Percentiles rank a stretch among this genome's conserved stretches.
These are phyloP conservation scores for Alternaria triticimaculans DNA, from an alignment of 2,329 filamentous ascomycete genomes.

Conservation along the genomic window DNA sequence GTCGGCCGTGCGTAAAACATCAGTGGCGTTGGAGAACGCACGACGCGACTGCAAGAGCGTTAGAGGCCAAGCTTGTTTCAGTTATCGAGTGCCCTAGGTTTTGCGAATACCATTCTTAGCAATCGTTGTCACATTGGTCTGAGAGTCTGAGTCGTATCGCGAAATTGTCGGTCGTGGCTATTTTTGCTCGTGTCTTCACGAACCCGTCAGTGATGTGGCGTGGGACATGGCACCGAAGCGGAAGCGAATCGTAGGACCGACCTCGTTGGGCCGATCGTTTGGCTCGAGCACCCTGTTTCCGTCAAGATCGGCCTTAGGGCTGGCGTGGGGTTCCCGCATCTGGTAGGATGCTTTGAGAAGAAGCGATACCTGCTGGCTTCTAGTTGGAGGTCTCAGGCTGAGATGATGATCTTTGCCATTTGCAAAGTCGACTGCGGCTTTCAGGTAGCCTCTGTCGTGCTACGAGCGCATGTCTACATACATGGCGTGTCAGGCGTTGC, in stretches of 20 bases:
- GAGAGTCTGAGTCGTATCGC: constrained; percentile 2
- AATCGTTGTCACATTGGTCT: neutral
- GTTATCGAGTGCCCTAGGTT: constrained; percentile 13
- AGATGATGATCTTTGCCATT: constrained; percentile 16
- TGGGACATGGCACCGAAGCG: constrained; percentile 1
- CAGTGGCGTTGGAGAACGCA: constrained; percentile 16
- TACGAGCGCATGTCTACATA: neutral
- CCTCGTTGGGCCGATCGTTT: constrained; percentile 19
- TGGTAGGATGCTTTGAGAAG: constrained; percentile 14
- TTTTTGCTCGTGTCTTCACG: constrained; percentile 3
- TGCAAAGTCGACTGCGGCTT: constrained; percentile 1
- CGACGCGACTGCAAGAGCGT: constrained; percentile 6
- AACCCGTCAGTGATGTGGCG: constrained; percentile 11
- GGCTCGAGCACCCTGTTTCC: constrained; percentile 15
- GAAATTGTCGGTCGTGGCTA: constrained; percentile 1
- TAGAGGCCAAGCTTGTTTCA: constrained; percentile 19
- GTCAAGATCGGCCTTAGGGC: constrained; percentile 26
- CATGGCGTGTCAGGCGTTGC: constrained; percentile 7
- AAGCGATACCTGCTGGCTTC: constrained; percentile 22
- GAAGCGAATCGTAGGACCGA: constrained; percentile 11
- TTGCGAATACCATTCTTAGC: constrained; percentile 2
- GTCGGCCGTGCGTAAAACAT: constrained; percentile 9
- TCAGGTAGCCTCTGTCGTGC: constrained; percentile 18
- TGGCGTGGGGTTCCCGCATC: constrained; percentile 28
- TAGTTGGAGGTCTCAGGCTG: constrained; percentile 18